Evolutionary conservation across 1,139 yeast genomes (phyloP), one percentile per base, ranked within the genome.

Genomic region (Lodderomyces parapsilosis): DNA sequence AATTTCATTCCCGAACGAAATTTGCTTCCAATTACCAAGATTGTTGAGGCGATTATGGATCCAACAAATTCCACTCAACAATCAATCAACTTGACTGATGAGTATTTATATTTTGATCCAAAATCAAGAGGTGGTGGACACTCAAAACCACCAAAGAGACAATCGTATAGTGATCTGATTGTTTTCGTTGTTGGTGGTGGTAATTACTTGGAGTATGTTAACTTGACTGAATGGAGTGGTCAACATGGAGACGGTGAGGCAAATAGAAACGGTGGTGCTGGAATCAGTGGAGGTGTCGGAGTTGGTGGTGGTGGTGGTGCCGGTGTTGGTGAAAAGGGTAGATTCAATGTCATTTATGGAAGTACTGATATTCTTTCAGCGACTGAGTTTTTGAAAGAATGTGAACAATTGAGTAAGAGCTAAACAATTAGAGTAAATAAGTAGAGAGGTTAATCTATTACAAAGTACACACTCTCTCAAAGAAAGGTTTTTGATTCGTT

Each of bases 171-270:
- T 49, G 94, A 89, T 52, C 81, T 96, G 2, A 69, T 88, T 44
- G 96, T 93, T 14, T 94, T 93, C 62, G 87, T 90, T 40, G 91
- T 94, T 46, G 99, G 99, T 17, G 99, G 99, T 27, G 99, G 98
- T 39, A 91, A 88, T 62, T 93, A 90, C 59, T 70, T 88, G 51
- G 99, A 93, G 65, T 93, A 93, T 60, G 95, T 91, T 51, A 91
- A 91, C 58, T 75, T 93, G 55, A 96, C 88, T 63, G 97, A 93
- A 61, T 91, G 96, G 94, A 57, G 66, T 2, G 49, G 45, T 20
- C 84, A 83, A 9, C 64, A 65, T 6, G 57, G 67, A 15, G 33
- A 17, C 8, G 33, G 33, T 10, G 33, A 30, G 9, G 49, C 23
- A 17, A 10, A n/a, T 17, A 20, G 25, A 14, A 20, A 13, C 23